Base-by-base conservation (phyloP, 306 rosid species). In the Prunus salicina region DNA sequence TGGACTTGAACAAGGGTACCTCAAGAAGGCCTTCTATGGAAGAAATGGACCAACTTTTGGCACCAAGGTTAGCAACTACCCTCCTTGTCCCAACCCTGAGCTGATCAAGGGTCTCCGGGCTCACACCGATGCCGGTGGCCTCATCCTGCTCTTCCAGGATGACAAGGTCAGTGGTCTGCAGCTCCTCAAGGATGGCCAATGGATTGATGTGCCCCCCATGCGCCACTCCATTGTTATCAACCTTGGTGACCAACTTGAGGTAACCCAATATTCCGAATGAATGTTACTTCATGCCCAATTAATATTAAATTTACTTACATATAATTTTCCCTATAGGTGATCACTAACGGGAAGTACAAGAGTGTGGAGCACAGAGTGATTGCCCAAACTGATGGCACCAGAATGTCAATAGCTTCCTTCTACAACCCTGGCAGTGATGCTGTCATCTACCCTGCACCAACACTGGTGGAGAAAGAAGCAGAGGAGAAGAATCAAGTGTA, bases 351-450 rank as follows among this genome's bases (percentile, higher is more conserved):
- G 0, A 91, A 84, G 67, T 94, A 94, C 86, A 94, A 89, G 86
- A 94, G 98, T 73, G 96, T 91, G 85, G 84, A 85, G 58, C 98
- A 94, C 81, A 83, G 98, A 55, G 98, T 91, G 85, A 63, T 91
- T 47, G 88, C 98, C 51, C 98, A 94, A 49, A 85, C 87, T 2
- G 75, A 85, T 69, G 96, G 98, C 2, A 86, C 84, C 8, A 81
- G 98, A 57, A 91, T 94, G 98, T 94, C 98, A 2, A 72, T 94
- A 66, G 98, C 98, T 41, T 94, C 98, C 65, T 94, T 94, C 84
- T 94, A 86, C 87, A 94, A 94, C 73, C 97, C 98, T 2, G 95
- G 97, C 2, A 83, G 96, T 75, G 95, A 94, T 71, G 95, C 98
- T 10, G 86, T 94, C 12, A 94, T 94, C 71, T 89, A 78, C 80